Evolutionary conservation across 2,329 filamentous ascomycete species (phyloP), one percentile per base, ranked within the genome.

Genomic region (Clarireedia paspali): DNA sequence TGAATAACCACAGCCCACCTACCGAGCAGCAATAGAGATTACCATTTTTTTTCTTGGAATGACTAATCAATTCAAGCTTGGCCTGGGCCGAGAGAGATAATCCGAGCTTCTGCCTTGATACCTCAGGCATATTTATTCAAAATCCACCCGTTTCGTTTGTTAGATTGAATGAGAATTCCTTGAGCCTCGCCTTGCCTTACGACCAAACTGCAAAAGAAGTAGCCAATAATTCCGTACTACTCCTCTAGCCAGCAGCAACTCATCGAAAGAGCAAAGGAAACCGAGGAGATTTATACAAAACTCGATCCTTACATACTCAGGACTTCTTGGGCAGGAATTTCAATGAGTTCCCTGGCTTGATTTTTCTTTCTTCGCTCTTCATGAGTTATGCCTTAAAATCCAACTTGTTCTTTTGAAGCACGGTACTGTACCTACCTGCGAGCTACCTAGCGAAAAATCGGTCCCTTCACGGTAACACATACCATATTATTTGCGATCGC

Each of bases 401-500:
- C n/a, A 42, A n/a, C 20, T 42, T 42, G 39, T 49, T 49, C 23
- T 27, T 26, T 26, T 26, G 39, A 42, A 42, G 9, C 7, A 42
- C 15, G 17, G 39, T 42, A 42, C 39, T 20, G 27, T 38, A 36
- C 42, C 34, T 38, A 44, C 47, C 34, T 14, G 7, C 15, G 30
- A 24, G 39, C 39, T 30, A 52, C 50, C 38, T 20, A 30, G 9
- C 2, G 14, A 36, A 49, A 54, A 48, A 36, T 20, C 30, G 53
- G 12, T 34, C 20, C 24, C 40, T 36, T 50, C 47, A 46, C 53
- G 53, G 53, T 55, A 55, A 50, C 46, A 55, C 53, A 50, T 34
- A 47, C 23, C 24, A 45, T 50, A 38, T 24, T 23, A 39, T 52
- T 51, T 56, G 59, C 58, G 58, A 59, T 56, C 59, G 58, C 59